Evolutionary conservation across 192 early-diverging fungal species (phyloP).

Genomic region (Coemansia sp.): DNA sequence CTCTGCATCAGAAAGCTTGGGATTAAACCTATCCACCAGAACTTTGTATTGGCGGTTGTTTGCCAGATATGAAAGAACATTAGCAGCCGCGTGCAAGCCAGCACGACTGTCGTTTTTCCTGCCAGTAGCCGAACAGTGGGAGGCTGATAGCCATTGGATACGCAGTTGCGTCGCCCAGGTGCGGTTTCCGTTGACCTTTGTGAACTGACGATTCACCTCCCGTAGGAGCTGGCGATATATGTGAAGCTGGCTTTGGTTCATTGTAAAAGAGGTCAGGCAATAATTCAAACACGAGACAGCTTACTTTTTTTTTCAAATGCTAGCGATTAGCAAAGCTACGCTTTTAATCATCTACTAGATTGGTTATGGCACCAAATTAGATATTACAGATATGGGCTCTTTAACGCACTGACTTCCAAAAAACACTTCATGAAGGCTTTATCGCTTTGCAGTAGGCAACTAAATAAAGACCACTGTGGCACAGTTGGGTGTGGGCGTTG

Average conservation of each 20-base stretch:
- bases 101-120: background rate
- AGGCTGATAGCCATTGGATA: slow-evolving; percentile 27
- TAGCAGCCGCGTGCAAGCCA: slow-evolving; percentile 14
- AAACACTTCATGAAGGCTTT: too few species aligned
- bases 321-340: background rate
- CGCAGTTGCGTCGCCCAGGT: slow-evolving; percentile 43
- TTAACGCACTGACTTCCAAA: too few species aligned
- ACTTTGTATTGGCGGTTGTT: slow-evolving; percentile 37
- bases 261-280: background rate
- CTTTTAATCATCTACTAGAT: background rate
- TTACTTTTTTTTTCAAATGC: background rate
- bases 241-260: slow-evolving; percentile 16
- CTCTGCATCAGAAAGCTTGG: slow-evolving; percentile 33
- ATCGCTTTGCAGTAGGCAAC: too few species aligned
- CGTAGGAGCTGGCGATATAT: slow-evolving; percentile 45
- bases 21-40: slow-evolving; percentile 30
- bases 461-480: too few species aligned
- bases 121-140: background rate
- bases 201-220: slow-evolving; percentile 45
- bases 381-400: too few species aligned
- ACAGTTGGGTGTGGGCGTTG: too few species aligned
- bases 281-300: background rate
- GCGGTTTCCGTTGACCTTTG: slow-evolving; percentile 17
- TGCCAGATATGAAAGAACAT: slow-evolving; percentile 28
- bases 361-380: background rate